Conservation (phyloP, 2,329 filamentous ascomycete species). For the Scolecobasidium constrictum region DNA sequence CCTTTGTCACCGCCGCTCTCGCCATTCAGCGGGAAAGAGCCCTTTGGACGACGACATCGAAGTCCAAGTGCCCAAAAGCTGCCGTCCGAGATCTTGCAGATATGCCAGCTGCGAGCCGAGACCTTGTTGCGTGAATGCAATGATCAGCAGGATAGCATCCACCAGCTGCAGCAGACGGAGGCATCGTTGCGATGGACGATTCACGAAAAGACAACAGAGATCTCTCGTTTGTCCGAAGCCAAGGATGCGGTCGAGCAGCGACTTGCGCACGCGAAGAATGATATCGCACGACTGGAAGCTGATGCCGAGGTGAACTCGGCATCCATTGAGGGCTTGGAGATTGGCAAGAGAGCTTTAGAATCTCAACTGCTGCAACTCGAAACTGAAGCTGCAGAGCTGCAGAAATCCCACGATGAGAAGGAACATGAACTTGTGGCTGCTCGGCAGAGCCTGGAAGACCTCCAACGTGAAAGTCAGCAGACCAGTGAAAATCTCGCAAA, state of each 20-base stretch:
- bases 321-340: background rate
- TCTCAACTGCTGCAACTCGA: background rate
- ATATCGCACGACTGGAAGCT: background rate
- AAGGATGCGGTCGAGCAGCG: background rate
- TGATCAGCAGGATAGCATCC: background rate
- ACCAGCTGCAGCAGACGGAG: conserved; percentile 6
- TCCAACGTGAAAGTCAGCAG: background rate
- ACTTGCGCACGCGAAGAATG: background rate
- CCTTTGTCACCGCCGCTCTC: conserved; percentile 6
- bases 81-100: conserved; percentile 5
- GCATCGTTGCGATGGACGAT: conserved; percentile 1
- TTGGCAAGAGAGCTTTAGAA: background rate
- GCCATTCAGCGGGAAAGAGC: background rate
- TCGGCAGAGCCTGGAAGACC: background rate
- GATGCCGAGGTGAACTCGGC: background rate
- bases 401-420: background rate
- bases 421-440: background rate
- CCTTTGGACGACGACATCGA: background rate
- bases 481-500: background rate
- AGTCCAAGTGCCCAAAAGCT: conserved; percentile 1
- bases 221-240: background rate
- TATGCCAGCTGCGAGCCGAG: conserved; percentile 8
- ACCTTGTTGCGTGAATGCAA: conserved; percentile 1
- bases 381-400: background rate
- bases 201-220: background rate